A percentile compares a stretch with the other conserved stretches of the same genome.
These are phyloP conservation scores for Penicillium sp. DNA, from an alignment of 2,329 filamentous ascomycete genomes.

Conservation along the genomic window DNA sequence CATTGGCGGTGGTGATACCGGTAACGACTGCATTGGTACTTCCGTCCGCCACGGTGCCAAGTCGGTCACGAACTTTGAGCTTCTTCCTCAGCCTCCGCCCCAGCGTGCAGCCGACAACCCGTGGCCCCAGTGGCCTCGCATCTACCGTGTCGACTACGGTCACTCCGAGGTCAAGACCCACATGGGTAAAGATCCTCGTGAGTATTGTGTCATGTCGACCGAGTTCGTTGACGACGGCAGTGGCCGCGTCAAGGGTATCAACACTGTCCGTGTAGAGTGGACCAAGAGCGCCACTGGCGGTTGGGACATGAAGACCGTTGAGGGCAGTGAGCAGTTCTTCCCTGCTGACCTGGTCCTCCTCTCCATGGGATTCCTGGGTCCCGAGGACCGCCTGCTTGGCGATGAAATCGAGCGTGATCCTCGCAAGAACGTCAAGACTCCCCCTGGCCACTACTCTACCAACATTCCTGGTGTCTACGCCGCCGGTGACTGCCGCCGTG, in stretches of 20 bases:
- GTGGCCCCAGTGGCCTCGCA: slow-evolving; percentile 96
- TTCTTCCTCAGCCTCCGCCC: slow-evolving; percentile 84
- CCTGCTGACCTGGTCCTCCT: slow-evolving; percentile 88
- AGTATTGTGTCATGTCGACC: slow-evolving; percentile 98
- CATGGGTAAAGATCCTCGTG: slow-evolving; percentile 90
- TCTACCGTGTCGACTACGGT: slow-evolving; percentile 97
- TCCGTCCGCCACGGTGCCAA: slow-evolving; percentile 93
- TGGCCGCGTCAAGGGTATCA: slow-evolving; percentile 90
- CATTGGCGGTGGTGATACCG: slow-evolving; percentile 95
- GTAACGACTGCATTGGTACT: slow-evolving; percentile 96
- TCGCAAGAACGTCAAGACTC: slow-evolving; percentile 94
- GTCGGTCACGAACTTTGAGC: slow-evolving; percentile 93
- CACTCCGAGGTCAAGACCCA: slow-evolving; percentile 94
- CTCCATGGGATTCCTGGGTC: slow-evolving; percentile 95
- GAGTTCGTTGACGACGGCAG: slow-evolving; percentile 86
- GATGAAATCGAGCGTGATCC: slow-evolving; percentile 86
- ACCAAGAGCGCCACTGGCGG: slow-evolving; percentile 81
- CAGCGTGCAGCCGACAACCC: slow-evolving; percentile 92
- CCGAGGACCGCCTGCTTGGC: slow-evolving; percentile 80
- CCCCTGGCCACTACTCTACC: slow-evolving; percentile 79
- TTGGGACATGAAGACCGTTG: slow-evolving; percentile 98
- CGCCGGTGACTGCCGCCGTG: slow-evolving; percentile 89
- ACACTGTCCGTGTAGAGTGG: slow-evolving; percentile 93
- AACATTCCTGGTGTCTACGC: slow-evolving; percentile 86
- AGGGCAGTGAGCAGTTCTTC: slow-evolving; percentile 92